A percentile compares a stretch with the other conserved stretches of the same genome.
These are phyloP conservation scores for Flaveria linearis DNA, from an alignment of 129 eudicot genomes.

Conservation along the genomic window DNA sequence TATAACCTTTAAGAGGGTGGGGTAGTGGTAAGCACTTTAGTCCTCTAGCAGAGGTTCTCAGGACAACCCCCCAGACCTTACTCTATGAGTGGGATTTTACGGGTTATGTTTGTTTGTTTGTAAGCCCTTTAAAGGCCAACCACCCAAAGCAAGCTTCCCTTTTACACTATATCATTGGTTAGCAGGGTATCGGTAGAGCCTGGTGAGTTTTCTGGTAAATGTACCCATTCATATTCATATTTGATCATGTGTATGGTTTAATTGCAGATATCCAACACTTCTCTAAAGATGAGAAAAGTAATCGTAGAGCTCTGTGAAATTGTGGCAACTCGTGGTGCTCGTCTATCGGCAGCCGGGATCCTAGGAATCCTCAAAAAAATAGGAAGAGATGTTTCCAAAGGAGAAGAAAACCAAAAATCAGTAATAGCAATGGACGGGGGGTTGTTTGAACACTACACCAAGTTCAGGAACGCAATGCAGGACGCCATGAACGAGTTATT, in stretches of 20 bases:
- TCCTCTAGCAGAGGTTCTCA: too few relatives aligned
- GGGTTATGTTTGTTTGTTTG: too few relatives aligned
- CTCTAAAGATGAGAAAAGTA: slow-evolving; percentile 63
- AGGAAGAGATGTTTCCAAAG: slow-evolving; percentile 56
- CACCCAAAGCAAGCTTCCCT: too few relatives aligned
- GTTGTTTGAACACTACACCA: slow-evolving; percentile 76
- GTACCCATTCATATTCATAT: not conserved
- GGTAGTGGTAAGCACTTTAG: too few relatives aligned
- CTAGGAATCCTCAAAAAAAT: slow-evolving; percentile 73
- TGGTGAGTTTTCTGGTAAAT: too few relatives aligned
- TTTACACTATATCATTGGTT: too few relatives aligned
- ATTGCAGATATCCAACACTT: slow-evolving; percentile 65
- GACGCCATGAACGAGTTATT: slow-evolving; percentile 61
- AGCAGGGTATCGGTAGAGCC: too few relatives aligned
- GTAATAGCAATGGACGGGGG: slow-evolving; percentile 94
- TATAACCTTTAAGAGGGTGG: too few relatives aligned
- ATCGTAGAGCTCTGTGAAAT: slow-evolving; percentile 68
- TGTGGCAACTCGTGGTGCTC: slow-evolving; percentile 87
- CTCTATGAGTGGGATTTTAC: too few relatives aligned
- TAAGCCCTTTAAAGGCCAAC: too few relatives aligned
- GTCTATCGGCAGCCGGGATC: slow-evolving; percentile 92
- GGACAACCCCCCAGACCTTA: too few relatives aligned
- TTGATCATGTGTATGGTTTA: not conserved
- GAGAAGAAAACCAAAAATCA: slow-evolving; percentile 51
- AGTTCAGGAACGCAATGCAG: slow-evolving; percentile 65